Conservation (phyloP, 1,284 basidiomycete genomes). For the Fomitopsis pinicola region DNA sequence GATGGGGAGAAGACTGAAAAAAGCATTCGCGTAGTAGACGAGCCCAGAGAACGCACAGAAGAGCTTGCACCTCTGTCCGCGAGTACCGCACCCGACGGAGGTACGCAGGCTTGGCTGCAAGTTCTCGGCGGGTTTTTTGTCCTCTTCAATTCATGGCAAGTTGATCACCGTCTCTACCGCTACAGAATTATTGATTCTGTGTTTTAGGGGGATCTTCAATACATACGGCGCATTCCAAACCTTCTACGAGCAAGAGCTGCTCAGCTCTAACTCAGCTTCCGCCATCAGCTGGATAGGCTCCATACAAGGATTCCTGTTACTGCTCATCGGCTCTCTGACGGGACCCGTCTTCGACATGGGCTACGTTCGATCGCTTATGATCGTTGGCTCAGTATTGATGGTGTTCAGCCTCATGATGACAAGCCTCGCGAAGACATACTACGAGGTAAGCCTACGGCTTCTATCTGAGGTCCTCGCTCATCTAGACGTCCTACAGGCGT, state of each 20-base stretch:
- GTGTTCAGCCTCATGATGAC: conserved; percentile 44
- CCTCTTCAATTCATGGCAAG: conserved; percentile 17
- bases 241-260: conserved; percentile 12
- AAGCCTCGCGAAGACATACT: conserved; percentile 4
- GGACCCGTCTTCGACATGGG: conserved; percentile 18
- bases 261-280: conserved; percentile 11
- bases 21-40: too few relatives aligned
- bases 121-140: conserved; percentile 15
- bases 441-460: background rate
- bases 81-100: conserved; percentile 9
- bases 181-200: background rate
- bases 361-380: conserved; percentile 9
- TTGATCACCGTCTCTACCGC: background rate
- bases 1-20: too few relatives aligned
- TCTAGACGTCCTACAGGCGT: conserved; percentile 6
- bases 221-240: conserved; percentile 19
- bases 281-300: conserved; percentile 19
- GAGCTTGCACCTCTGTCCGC: background rate
- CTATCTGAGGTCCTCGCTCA: background rate
- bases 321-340: conserved; percentile 11
- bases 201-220: conserved; percentile 17
- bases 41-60: too few relatives aligned
- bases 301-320: conserved; percentile 14
- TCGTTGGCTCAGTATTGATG: conserved; percentile 13
- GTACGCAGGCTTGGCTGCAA: conserved; percentile 14